These are phyloP conservation scores for Picea abies DNA, from an alignment of 83 land plant species.

Conservation along the genomic window DNA sequence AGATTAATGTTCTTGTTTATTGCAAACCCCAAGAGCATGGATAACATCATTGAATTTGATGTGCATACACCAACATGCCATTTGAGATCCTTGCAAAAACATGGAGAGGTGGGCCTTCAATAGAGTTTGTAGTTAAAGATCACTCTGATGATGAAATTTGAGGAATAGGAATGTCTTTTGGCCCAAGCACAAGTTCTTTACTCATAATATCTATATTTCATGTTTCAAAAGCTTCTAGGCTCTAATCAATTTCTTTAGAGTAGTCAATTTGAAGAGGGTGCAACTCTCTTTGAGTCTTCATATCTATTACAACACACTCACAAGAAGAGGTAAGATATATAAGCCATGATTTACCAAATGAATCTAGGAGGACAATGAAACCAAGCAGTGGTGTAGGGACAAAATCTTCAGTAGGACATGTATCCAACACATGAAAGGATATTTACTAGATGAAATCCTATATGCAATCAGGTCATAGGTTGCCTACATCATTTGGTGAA, in stretches of 20 bases:
- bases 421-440: conserved; percentile 67
- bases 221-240: conserved; percentile 25
- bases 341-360: conserved; percentile 86
- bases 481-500: too few relatives aligned
- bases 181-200: conserved; percentile 83
- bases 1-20: conserved; percentile 82
- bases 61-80: neutral
- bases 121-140: too few relatives aligned
- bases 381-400: conserved; percentile 59
- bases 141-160: conserved; percentile 22
- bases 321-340: conserved; percentile 43
- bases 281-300: conserved; percentile 45
- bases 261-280: conserved; percentile 46
- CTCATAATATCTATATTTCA: conserved; percentile 60
- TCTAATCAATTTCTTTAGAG: conserved; percentile 12
- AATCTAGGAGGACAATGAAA: conserved; percentile 62
- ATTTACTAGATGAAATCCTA: conserved; percentile 42
- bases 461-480: conserved; percentile 58
- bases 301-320: conserved; percentile 67
- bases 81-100: neutral
- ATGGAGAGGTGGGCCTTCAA: too few relatives aligned
- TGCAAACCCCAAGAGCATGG: conserved; percentile 66
- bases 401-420: conserved; percentile 40
- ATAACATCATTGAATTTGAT: conserved; percentile 44
- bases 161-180: conserved; percentile 71